A percentile compares a stretch with the other conserved stretches of the same genome.
Evolutionary conservation across 148 eudicot species (phyloP).

Genomic region (Fagopyrum esculentum): DNA sequence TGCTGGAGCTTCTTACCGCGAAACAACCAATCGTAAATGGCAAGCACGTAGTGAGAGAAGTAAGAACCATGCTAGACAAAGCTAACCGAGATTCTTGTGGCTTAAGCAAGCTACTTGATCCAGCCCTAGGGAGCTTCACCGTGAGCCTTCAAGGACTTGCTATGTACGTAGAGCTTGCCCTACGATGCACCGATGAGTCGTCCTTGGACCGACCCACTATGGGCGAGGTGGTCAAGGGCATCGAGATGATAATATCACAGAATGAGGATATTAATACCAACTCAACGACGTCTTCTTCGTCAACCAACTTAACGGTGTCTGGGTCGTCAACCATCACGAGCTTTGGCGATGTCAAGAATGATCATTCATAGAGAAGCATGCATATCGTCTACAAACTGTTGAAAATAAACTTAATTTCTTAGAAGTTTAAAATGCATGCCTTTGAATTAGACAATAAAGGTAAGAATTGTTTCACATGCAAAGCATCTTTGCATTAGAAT

Average conservation of each 20-base stretch:
- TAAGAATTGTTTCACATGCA: no score
- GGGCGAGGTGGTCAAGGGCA: slow-evolving; percentile 68
- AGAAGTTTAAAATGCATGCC: no score
- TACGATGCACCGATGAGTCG: slow-evolving; percentile 76
- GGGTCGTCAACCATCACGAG: slow-evolving; percentile 70
- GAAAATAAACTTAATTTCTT: no score
- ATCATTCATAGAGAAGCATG: no score
- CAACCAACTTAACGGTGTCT: slow-evolving; percentile 62
- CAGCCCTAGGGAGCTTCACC: slow-evolving; percentile 26
- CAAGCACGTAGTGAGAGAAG: slow-evolving; percentile 76
- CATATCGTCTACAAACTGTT: no score
- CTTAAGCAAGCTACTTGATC: slow-evolving; percentile 53
- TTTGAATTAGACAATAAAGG: no score
- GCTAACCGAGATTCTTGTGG: slow-evolving; percentile 49
- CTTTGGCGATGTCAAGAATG: slow-evolving; percentile 28
- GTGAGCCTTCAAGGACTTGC: slow-evolving; percentile 34
- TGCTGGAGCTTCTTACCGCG: slow-evolving; percentile 74
- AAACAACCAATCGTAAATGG: slow-evolving; percentile 86
- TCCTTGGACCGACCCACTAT: slow-evolving; percentile 78
- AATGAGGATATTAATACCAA: slow-evolving; percentile 56
- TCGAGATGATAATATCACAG: slow-evolving; percentile 48
- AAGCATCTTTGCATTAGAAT: no score
- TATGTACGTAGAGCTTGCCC: slow-evolving; percentile 56
- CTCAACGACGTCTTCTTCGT: slow-evolving; percentile 60
- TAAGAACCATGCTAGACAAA: slow-evolving; percentile 36